phyloP scores from a whole-genome alignment of 139 green algal species.

The Picochlorum sp. region DNA sequence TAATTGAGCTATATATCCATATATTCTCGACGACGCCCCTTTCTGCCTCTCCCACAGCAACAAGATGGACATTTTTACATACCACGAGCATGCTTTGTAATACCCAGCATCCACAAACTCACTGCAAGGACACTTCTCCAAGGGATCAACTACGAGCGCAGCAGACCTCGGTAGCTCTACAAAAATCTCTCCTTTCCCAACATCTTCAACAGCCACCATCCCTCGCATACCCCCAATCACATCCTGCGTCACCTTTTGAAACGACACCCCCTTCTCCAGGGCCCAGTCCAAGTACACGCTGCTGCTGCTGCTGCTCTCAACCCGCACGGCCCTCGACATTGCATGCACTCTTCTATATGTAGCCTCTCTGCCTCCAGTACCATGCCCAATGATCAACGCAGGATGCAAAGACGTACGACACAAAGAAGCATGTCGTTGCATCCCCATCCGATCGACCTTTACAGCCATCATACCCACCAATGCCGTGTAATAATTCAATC shows the following conservation, averaged over 20 bases:
- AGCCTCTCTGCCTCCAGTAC: no score
- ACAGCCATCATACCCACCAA: no score
- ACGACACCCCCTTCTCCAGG: constrained; percentile 8
- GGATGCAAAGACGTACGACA: no score
- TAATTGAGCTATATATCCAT: constrained; percentile 56
- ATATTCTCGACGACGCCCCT: constrained; percentile 29
- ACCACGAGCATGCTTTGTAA: constrained; percentile 48
- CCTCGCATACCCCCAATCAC: constrained; percentile 26
- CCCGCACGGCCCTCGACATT: no score
- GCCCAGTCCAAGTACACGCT: constrained; percentile 10
- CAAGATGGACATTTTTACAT: constrained; percentile 58
- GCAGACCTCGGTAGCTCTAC: constrained; percentile 46
- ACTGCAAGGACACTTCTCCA: constrained; percentile 42
- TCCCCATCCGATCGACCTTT: no score
- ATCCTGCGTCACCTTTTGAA: constrained; percentile 19
- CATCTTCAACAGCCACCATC: constrained; percentile 21
- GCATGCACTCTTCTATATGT: no score
- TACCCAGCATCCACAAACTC: constrained; percentile 31
- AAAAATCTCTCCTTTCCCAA: constrained; percentile 44
- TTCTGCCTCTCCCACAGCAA: constrained; percentile 52
- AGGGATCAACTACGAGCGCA: constrained; percentile 52
- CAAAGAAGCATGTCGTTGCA: no score
- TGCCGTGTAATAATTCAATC: no score
- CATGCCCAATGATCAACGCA: no score
- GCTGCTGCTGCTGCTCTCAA: neutral